phyloP scores from a whole-genome alignment of 2,329 filamentous ascomycete genomes.

The Pseudogymnoascus sp. region DNA sequence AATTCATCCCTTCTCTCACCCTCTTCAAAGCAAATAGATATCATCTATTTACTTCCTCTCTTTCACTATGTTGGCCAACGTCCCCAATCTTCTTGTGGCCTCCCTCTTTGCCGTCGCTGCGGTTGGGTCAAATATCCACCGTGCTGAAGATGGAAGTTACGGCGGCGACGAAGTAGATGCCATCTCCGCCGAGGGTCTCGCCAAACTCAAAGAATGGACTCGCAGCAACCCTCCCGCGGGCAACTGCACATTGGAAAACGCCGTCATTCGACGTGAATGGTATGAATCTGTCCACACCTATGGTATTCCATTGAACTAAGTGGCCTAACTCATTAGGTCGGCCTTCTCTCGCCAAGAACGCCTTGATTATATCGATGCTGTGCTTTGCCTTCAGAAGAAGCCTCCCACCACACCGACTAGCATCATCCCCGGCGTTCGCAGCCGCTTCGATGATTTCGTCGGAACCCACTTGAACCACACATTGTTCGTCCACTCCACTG shows the following conservation, averaged over 20 bases:
- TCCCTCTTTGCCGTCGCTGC: background rate
- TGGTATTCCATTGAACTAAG: background rate
- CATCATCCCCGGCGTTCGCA: slow-evolving; percentile 27
- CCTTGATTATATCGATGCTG: slow-evolving; percentile 30
- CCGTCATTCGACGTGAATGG: slow-evolving; percentile 36
- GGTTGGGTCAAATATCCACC: background rate
- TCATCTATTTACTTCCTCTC: background rate
- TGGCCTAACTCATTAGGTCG: slow-evolving; percentile 9
- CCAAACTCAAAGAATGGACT: background rate
- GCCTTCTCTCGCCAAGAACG: slow-evolving; percentile 18
- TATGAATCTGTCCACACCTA: slow-evolving; percentile 15
- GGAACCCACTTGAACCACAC: slow-evolving; percentile 31
- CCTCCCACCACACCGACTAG: slow-evolving; percentile 27
- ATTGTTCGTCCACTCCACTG: slow-evolving; percentile 21
- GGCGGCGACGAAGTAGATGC: background rate
- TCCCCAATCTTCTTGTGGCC: background rate
- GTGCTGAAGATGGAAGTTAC: background rate
- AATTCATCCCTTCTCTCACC: background rate
- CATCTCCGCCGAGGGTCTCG: background rate
- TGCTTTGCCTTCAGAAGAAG: slow-evolving; percentile 30
- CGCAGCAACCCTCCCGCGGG: background rate
- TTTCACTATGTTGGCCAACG: background rate
- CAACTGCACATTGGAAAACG: slow-evolving; percentile 31
- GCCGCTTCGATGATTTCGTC: slow-evolving; percentile 33
- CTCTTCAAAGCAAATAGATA: background rate